These are phyloP conservation scores for Zymoseptoria tritici DNA, from an alignment of 2,329 filamentous ascomycete genomes.

Conservation along the genomic window DNA sequence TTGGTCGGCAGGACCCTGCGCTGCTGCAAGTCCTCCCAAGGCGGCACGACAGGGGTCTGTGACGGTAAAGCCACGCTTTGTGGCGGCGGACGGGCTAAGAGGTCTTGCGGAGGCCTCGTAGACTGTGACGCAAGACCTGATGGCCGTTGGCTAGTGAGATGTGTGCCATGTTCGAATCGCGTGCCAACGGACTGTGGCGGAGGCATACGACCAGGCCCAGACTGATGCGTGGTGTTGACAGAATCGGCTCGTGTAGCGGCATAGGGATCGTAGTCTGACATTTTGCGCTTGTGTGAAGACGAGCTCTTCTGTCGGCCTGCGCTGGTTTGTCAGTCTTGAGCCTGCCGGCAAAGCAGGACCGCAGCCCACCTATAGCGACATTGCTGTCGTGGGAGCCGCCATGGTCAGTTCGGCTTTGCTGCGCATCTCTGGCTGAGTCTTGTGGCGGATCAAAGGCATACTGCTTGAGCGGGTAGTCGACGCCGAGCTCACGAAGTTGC, in stretches of 20 bases:
- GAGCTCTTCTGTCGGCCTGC: conserved; percentile 15
- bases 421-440: not conserved
- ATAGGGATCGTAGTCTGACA: conserved; percentile 16
- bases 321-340: conserved; percentile 2
- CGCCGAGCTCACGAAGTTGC: conserved; percentile 25
- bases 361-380: conserved; percentile 10
- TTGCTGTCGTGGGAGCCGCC: conserved; percentile 5
- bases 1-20: not conserved
- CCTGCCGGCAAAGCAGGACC: not conserved
- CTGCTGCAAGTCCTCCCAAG: not conserved
- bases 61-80: not conserved
- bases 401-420: not conserved
- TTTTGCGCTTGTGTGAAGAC: conserved; percentile 28
- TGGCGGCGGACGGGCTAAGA: not conserved
- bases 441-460: conserved; percentile 16
- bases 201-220: not conserved
- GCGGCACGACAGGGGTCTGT: not conserved
- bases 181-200: not conserved
- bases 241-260: conserved; percentile 5
- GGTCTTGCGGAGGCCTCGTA: not conserved
- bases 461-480: conserved; percentile 19
- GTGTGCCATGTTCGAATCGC: not conserved
- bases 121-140: conserved; percentile 5
- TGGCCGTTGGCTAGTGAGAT: not conserved
- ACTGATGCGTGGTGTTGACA: not conserved